A percentile compares a stretch with the other conserved stretches of the same genome.
These are phyloP conservation scores for Caryopteris hybrid DNA, from an alignment of 305 asterid genomes.

Conservation along the genomic window DNA sequence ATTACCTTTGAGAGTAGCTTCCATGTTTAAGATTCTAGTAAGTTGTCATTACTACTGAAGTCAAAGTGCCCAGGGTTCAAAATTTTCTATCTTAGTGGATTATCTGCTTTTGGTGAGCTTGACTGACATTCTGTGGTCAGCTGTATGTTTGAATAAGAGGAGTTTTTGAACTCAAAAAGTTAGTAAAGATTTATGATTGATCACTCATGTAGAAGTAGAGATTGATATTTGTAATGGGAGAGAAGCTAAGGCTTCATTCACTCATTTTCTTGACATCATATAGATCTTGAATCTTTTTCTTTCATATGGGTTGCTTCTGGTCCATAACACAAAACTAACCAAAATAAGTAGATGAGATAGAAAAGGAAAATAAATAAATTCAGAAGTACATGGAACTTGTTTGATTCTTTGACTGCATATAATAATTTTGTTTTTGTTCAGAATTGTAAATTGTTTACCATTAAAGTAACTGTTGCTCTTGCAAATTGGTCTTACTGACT, in stretches of 20 bases:
- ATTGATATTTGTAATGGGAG: slow-evolving; percentile 5
- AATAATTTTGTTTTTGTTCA: not conserved
- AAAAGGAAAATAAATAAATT: not conserved
- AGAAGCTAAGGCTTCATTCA: slow-evolving; percentile 1
- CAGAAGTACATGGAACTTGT: not conserved
- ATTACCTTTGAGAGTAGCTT: slow-evolving; percentile 78
- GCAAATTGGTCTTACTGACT: not conserved
- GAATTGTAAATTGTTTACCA: not conserved
- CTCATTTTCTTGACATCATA: not conserved
- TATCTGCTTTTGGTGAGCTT: slow-evolving; percentile 9
- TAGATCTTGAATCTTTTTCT: not conserved
- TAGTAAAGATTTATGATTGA: not conserved
- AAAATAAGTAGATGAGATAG: not conserved
- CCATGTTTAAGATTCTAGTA: slow-evolving; percentile 90
- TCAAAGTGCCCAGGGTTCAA: slow-evolving; percentile 8
- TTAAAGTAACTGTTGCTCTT: not conserved
- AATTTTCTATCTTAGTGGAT: slow-evolving; percentile 11
- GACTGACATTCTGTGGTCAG: slow-evolving; percentile 3
- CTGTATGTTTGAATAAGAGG: not conserved
- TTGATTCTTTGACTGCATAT: not conserved
- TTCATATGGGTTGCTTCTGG: not conserved
- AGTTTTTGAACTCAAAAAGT: not conserved
- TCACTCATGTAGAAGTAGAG: not conserved
- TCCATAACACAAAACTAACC: not conserved
- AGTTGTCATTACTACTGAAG: slow-evolving; percentile 31